A percentile compares a stretch with the other conserved stretches of the same genome.
Conservation (phyloP, 2,329 filamentous ascomycete species). For the Colletotrichum cordylinicola region DNA sequence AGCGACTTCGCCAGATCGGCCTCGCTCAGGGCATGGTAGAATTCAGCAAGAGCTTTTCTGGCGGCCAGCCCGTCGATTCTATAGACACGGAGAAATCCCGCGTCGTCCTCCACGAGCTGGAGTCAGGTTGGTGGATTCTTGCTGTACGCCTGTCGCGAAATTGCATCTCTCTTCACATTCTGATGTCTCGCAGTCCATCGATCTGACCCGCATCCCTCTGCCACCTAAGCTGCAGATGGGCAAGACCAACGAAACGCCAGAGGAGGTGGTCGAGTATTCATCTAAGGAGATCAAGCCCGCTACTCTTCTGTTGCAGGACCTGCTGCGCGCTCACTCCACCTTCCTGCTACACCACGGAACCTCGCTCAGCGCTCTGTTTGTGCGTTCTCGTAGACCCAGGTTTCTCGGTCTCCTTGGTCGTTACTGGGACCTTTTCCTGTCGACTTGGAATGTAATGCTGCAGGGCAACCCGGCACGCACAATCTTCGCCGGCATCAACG, state of each 20-base stretch:
- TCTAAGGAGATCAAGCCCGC: slow-evolving; percentile 88
- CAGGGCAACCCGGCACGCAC: slow-evolving; percentile 86
- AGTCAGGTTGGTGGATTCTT: slow-evolving; percentile 93
- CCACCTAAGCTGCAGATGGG: slow-evolving; percentile 57
- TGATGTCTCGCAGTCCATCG: slow-evolving; percentile 66
- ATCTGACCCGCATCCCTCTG: slow-evolving; percentile 75
- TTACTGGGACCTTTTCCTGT: slow-evolving; percentile 78
- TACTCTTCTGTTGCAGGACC: slow-evolving; percentile 77
- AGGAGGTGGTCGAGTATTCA: slow-evolving; percentile 76
- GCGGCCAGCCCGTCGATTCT: slow-evolving; percentile 76
- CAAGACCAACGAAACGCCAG: slow-evolving; percentile 42
- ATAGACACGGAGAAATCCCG: slow-evolving; percentile 92
- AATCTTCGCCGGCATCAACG: slow-evolving; percentile 82
- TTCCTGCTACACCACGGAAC: slow-evolving; percentile 89
- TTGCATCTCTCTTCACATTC: not conserved
- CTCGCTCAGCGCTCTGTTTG: slow-evolving; percentile 74
- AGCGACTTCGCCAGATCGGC: slow-evolving; percentile 89
- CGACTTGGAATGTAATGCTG: slow-evolving; percentile 87
- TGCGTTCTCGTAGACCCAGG: slow-evolving; percentile 65
- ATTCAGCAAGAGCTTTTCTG: slow-evolving; percentile 88
- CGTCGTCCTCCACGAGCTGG: slow-evolving; percentile 85
- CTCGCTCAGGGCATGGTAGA: slow-evolving; percentile 96
- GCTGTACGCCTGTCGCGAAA: slow-evolving; percentile 67
- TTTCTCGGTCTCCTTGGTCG: slow-evolving; percentile 77
- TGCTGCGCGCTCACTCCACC: slow-evolving; percentile 80